These are phyloP conservation scores for Apophysomyces variabilis DNA, from an alignment of 371 early-diverging fungal species.

Conservation along the genomic window DNA sequence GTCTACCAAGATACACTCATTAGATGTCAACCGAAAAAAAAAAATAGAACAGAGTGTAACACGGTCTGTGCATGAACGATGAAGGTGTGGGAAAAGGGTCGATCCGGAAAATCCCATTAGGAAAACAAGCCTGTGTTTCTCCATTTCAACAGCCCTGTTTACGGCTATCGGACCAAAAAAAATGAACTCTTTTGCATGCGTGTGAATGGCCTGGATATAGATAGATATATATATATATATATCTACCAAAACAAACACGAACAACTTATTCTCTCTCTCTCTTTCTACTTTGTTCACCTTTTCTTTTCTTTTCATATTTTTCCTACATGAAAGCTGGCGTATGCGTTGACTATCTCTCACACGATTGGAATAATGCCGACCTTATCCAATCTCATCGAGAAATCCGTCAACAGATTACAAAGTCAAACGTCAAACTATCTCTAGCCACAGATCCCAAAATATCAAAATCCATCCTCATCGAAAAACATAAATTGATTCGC, in stretches of 20 bases:
- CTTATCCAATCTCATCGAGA: conserved; percentile 34
- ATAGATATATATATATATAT: not conserved
- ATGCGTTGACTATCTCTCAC: conserved; percentile 48
- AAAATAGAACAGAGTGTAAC: conserved; percentile 15
- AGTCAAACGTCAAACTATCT: conserved; percentile 23
- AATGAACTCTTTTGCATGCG: not conserved
- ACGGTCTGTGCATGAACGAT: conserved; percentile 23
- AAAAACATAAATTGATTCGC: conserved; percentile 31
- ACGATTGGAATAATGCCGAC: conserved; percentile 45
- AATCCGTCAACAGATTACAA: conserved; percentile 31
- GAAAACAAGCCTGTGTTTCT: conserved; percentile 13
- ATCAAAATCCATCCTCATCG: conserved; percentile 24
- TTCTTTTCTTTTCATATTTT: conserved; percentile 1
- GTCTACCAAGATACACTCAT: not conserved
- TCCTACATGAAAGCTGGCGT: conserved; percentile 37
- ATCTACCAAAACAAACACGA: conserved; percentile 1
- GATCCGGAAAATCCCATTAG: conserved; percentile 11
- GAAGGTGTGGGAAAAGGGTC: conserved; percentile 8
- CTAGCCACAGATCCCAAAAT: conserved; percentile 14
- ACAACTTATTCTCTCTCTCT: conserved; percentile 1
- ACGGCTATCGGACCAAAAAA: not conserved
- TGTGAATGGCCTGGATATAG: not conserved
- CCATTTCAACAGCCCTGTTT: conserved; percentile 2
- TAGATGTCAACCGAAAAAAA: not conserved
- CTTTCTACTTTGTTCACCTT: conserved; percentile 8